Evolutionary conservation across 2,329 filamentous ascomycete species (phyloP).

Genomic region (Orbilia brochopaga): DNA sequence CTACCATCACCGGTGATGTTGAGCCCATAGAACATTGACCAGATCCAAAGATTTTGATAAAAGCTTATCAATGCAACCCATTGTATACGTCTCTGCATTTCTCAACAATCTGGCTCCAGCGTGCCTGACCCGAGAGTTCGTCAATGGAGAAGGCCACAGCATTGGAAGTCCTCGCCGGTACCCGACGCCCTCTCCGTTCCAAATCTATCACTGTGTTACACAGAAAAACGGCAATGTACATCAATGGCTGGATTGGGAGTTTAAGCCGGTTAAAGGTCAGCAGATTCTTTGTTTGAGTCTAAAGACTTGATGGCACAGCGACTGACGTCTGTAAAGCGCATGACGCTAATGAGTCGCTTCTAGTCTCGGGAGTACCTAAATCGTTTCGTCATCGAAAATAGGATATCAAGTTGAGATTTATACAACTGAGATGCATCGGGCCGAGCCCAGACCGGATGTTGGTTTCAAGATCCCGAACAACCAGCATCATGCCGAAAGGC

Average conservation of each 20-base stretch:
- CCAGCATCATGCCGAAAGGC: no score
- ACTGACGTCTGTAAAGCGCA: no score
- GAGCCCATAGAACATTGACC: no score
- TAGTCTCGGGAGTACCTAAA: no score
- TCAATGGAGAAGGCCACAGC: not conserved
- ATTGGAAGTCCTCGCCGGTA: slow-evolving; percentile 11
- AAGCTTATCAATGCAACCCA: not conserved
- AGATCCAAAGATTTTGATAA: no score
- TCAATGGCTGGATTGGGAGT: slow-evolving; percentile 11
- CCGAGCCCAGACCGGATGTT: no score
- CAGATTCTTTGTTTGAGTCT: slow-evolving; percentile 14
- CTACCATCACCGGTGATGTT: no score
- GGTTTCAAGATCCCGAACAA: no score
- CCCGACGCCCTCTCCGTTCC: slow-evolving; percentile 3
- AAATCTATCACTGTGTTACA: slow-evolving; percentile 21
- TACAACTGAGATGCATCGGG: no score
- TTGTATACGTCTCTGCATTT: not conserved
- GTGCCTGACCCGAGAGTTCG: slow-evolving; percentile 24
- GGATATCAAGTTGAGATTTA: no score
- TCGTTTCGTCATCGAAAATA: no score
- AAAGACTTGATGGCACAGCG: not conserved
- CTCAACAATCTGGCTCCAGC: not conserved
- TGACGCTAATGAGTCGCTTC: no score
- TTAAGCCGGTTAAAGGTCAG: slow-evolving; percentile 20
- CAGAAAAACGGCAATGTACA: slow-evolving; percentile 18